Conservation (phyloP, 306 rosid species). For the Sindora glabra region DNA sequence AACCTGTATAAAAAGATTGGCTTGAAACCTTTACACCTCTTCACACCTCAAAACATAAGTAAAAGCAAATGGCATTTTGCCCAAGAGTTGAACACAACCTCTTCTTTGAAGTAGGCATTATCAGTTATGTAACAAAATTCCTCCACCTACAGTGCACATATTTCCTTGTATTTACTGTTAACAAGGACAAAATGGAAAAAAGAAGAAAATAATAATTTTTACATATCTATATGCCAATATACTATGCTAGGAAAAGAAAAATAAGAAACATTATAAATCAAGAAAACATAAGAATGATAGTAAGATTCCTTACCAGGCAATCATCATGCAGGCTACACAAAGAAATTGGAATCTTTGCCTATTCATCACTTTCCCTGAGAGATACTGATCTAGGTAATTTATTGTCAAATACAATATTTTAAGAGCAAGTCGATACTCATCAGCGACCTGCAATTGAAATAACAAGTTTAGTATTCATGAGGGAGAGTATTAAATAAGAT, state of each 20-base stretch:
- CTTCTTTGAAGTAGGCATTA: slow-evolving; percentile 89
- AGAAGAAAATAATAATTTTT: neutral
- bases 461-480: slow-evolving; percentile 8
- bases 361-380: slow-evolving; percentile 80
- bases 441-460: slow-evolving; percentile 67
- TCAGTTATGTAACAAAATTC: slow-evolving; percentile 94
- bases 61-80: too few species aligned
- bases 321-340: slow-evolving; percentile 98
- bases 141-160: slow-evolving; percentile 98
- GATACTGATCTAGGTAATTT: slow-evolving; percentile 88
- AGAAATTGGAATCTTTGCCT: slow-evolving; percentile 81
- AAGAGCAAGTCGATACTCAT: slow-evolving; percentile 91
- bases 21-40: slow-evolving; percentile 1
- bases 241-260: neutral
- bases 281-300: neutral
- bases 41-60: too few species aligned
- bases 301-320: slow-evolving; percentile 77
- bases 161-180: slow-evolving; percentile 89
- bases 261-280: neutral
- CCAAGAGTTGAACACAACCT: slow-evolving; percentile 37
- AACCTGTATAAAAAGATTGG: slow-evolving; percentile 45
- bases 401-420: slow-evolving; percentile 88
- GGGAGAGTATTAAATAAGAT: too few species aligned
- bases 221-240: neutral
- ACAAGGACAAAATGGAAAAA: neutral